Conservation (phyloP, 1,284 basidiomycete genomes). For the Kalmanozyma brasiliensis region DNA sequence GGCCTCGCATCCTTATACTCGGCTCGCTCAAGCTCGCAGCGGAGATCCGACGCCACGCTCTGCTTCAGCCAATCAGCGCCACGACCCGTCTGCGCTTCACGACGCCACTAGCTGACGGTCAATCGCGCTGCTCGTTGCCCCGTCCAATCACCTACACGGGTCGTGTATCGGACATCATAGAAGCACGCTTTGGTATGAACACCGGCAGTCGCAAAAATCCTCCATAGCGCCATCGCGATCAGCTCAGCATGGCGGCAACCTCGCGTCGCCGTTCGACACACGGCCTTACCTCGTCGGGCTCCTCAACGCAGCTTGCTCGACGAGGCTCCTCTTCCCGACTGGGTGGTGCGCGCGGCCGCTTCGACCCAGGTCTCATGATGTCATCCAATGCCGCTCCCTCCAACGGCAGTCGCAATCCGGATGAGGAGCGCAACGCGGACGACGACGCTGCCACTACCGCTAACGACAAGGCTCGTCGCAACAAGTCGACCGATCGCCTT, state of each 20-base stretch:
- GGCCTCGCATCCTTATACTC: not conserved
- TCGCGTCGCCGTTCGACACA: constrained; percentile 38
- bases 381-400: constrained; percentile 41
- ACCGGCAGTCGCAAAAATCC: not conserved
- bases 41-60: constrained; percentile 5
- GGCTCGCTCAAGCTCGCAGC: not conserved
- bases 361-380: constrained; percentile 56
- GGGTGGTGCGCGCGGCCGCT: constrained; percentile 40
- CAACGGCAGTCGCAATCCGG: constrained; percentile 19
- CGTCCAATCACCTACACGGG: too few relatives aligned
- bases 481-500: constrained; percentile 57
- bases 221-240: constrained; percentile 9
- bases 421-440: constrained; percentile 16
- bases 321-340: constrained; percentile 39
- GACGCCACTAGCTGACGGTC: not conserved
- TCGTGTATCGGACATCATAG: too few relatives aligned
- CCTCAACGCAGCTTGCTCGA: constrained; percentile 44
- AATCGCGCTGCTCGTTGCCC: not conserved
- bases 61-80: not conserved
- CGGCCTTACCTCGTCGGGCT: constrained; percentile 44
- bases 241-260: constrained; percentile 37
- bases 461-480: constrained; percentile 24
- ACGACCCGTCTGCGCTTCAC: not conserved
- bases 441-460: constrained; percentile 14
- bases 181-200: constrained; percentile 15